Conservation (phyloP, 352 stramenopile genomes). For the Phytophthora litchii region DNA sequence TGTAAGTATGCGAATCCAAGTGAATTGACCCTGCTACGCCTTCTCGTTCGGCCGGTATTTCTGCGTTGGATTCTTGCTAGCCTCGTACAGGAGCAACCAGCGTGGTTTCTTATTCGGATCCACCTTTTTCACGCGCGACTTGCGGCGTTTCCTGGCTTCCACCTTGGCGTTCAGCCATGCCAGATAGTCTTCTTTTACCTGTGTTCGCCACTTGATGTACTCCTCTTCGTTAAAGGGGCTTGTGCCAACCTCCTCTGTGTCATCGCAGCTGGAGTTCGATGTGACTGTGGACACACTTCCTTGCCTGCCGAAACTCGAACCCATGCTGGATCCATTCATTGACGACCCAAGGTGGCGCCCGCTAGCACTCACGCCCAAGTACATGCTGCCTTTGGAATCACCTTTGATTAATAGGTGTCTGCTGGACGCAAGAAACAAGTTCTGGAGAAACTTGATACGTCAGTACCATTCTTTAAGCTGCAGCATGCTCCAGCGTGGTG, state of each 20-base stretch:
- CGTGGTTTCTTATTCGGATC: conserved; percentile 66
- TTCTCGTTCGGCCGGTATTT: conserved; percentile 42
- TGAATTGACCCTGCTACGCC: conserved; percentile 22
- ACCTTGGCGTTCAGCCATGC: conserved; percentile 72
- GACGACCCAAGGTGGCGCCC: conserved; percentile 28
- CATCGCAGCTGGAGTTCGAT: conserved; percentile 15
- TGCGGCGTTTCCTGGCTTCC: conserved; percentile 51
- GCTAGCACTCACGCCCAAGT: conserved; percentile 28
- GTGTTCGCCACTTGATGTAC: conserved; percentile 69
- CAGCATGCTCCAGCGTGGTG: not conserved
- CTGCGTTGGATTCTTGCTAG: conserved; percentile 45
- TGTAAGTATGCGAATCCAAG: conserved; percentile 10
- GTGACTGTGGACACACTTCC: conserved; percentile 16
- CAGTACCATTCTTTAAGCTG: not conserved
- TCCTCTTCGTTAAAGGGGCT: conserved; percentile 58
- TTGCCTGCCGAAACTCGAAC: conserved; percentile 21
- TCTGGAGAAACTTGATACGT: conserved; percentile 22
- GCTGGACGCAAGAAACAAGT: conserved; percentile 53
- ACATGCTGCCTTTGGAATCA: conserved; percentile 41
- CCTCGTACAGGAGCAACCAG: conserved; percentile 75
- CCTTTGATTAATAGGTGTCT: conserved; percentile 43
- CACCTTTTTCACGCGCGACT: conserved; percentile 47
- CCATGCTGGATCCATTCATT: conserved; percentile 27
- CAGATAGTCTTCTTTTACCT: conserved; percentile 80
- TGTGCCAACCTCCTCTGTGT: not conserved